Conservation (phyloP, 495 filamentous ascomycete species). For the Alectoria sarmentosa region DNA sequence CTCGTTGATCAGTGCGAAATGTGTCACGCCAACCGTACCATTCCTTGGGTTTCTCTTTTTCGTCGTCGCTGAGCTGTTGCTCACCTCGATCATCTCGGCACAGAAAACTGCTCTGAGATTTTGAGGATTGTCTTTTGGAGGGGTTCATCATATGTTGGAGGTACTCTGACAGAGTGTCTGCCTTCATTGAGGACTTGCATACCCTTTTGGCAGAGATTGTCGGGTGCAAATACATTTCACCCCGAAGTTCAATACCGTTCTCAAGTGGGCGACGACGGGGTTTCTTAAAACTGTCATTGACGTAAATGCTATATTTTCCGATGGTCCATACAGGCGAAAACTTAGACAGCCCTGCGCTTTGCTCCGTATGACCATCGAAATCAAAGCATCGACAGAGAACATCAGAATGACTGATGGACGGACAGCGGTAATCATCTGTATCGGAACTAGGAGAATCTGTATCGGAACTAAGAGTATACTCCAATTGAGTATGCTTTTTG, state of each 20-base stretch:
- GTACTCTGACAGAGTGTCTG: not conserved
- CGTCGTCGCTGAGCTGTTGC: not conserved
- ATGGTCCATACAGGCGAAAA: not conserved
- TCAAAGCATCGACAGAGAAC: slow-evolving; percentile 9
- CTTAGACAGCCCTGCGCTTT: not conserved
- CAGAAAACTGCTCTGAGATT: not conserved
- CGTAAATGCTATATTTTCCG: not conserved
- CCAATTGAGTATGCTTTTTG: no score
- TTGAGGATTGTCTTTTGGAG: not conserved
- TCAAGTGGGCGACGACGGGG: not conserved
- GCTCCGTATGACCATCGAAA: not conserved
- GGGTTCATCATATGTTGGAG: not conserved
- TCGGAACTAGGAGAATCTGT: not conserved
- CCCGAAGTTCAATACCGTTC: not conserved
- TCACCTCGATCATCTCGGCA: not conserved
- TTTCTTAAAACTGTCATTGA: not conserved
- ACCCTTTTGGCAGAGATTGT: not conserved
- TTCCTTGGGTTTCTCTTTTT: not conserved
- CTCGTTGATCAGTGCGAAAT: not conserved
- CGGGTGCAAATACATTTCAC: not conserved
- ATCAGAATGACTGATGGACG: not conserved
- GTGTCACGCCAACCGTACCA: not conserved
- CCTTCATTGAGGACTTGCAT: not conserved
- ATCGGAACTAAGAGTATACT: not conserved
- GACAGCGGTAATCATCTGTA: not conserved